Base-by-base conservation (phyloP, 176 grass and related monocot genomes). In the Raddia guianensis region DNA sequence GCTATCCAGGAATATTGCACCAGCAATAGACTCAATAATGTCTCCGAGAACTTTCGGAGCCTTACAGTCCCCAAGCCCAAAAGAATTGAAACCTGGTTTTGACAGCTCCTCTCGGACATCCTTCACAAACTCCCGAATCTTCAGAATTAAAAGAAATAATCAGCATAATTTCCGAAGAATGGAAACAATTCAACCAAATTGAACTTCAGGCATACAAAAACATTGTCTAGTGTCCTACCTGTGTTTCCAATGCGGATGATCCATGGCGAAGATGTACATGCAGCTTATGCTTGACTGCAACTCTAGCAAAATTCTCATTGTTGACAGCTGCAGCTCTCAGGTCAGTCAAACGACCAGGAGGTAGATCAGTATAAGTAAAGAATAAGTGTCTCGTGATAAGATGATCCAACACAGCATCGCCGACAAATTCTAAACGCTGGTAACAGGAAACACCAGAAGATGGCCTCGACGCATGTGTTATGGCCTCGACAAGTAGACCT, bases 91-190 rank as follows among this genome's bases (percentile, higher is more conserved):
- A 74, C 84, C 90, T 79, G 92, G 84, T 86, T 95, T 95, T 13
- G 21, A 87, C 70, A 99, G 74, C 73, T 99, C 96, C 62, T 91
- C 90, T 81, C 82, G 89, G n/a, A 82, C 90, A 93, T 99, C 92
- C 88, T 99, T 99, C 61, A 95, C 96, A 53, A 99, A 99, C 73
- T 99, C 93, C 14, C 93, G 92, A 75, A 99, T 99, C 96, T 99
- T 82, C 55, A 86, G 8, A 85, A 73, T 78, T 62, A 51, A 56
- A 82, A 72, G 8, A 76, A 68, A 77, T 34, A 40, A 37, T 90
- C 48, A 90, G 66, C 46, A 73, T 51, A 77, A 66, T 35, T 84
- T 76, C 40, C 27, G 66, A 63, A 72, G 66, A 48, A 34, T 40
- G 16, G 6, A 16, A 88, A 84, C 62, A 8, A 56, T 70, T 79